Evolutionary conservation across 176 grass and related monocot species (phyloP), one percentile per base, ranked within the genome.

Genomic region (Raddia guianensis): DNA sequence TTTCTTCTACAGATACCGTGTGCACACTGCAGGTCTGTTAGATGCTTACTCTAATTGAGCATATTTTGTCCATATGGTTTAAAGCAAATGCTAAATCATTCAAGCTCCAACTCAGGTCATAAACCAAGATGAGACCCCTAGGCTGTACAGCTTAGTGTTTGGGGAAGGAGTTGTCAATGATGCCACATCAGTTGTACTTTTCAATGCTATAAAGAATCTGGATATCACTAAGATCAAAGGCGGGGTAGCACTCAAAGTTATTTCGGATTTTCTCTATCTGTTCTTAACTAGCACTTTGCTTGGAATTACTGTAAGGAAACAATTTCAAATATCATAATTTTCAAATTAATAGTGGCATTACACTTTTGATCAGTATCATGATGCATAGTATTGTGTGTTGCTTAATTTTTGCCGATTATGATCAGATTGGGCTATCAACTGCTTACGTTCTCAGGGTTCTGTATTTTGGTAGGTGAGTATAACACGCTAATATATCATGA

Each of bases 141-240:
- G 90, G 64, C 63, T 98, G 50, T 93, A 98, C 87, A 98, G 95
- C 80, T 83, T 98, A 75, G 95, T 98, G 63, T 98, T 94, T 76
- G 95, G 92, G 53, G 95, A 98, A 92, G 95, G 95, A 48, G 92
- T 98, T 0, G 81, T 98, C 20, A 94, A 94, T 71, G 95, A 94
- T 79, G 95, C 95, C 80, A 94, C 92, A 19, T 61, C 92, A 46
- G 78, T 98, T 60, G 95, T 98, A 20, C 86, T 98, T 83, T 98
- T 93, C 78, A 98, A 98, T 51, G 88, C 88, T 43, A 92, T 98
- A 76, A 88, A 94, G 81, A 92, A 92, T 45, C 58, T 93, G 57
- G 78, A 94, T 79, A 64, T 94, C 47, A 87, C 60, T 72, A 81
- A 68, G 21, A 72, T 92, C 61, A 89, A 94, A 81, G 62, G 87